These are phyloP conservation scores for Aspergillus terreus DNA, from an alignment of 2,329 filamentous ascomycete genomes.

Conservation along the genomic window DNA sequence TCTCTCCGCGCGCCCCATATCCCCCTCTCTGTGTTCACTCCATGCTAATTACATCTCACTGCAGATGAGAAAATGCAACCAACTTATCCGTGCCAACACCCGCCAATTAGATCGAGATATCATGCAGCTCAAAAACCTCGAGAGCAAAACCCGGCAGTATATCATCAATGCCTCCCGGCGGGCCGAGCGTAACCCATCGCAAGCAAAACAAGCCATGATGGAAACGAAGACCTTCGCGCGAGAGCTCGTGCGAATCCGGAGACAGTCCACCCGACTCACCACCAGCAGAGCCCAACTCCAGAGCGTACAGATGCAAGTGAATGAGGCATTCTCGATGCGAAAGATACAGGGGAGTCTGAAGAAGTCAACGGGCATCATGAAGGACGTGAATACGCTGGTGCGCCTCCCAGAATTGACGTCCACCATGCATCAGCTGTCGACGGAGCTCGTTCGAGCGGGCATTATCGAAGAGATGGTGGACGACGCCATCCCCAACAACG, in stretches of 20 bases:
- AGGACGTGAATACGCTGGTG: constrained; percentile 85
- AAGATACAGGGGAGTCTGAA: constrained; percentile 93
- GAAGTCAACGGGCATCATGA: constrained; percentile 89
- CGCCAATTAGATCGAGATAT: constrained; percentile 96
- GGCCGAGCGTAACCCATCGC: constrained; percentile 73
- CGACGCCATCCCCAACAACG: constrained; percentile 73
- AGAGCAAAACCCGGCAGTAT: constrained; percentile 77
- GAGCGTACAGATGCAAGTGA: constrained; percentile 95
- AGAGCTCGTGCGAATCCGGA: constrained; percentile 80
- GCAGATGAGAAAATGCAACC: constrained; percentile 93
- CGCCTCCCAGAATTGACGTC: constrained; percentile 78
- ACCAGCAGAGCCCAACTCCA: constrained; percentile 89
- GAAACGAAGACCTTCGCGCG: constrained; percentile 86
- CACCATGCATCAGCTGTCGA: constrained; percentile 83
- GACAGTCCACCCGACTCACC: constrained; percentile 67
- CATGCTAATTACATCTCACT: constrained; percentile 9
- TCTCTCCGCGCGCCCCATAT: background rate
- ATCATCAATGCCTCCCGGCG: constrained; percentile 81
- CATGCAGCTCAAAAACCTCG: constrained; percentile 68
- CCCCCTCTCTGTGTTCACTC: constrained; percentile 5
- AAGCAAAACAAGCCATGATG: constrained; percentile 71
- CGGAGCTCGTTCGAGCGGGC: constrained; percentile 88
- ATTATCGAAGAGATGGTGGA: constrained; percentile 98
- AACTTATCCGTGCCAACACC: constrained; percentile 81
- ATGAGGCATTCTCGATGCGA: constrained; percentile 89